Evolutionary conservation across 2,329 filamentous ascomycete species (phyloP), one percentile per base, ranked within the genome.

Genomic region (Diplodia mutila): DNA sequence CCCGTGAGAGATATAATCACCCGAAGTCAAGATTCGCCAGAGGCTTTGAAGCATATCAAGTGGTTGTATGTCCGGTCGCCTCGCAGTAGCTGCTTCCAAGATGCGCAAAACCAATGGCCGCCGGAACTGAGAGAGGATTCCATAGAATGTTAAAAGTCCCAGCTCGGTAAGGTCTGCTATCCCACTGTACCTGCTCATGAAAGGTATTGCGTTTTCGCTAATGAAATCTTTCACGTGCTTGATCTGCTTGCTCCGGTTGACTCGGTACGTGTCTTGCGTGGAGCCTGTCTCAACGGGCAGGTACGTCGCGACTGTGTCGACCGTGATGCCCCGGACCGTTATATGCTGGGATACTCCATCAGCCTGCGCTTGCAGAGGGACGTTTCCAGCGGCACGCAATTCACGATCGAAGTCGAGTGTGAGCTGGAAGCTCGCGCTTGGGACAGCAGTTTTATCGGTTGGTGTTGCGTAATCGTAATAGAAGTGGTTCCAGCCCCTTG

Each of bases 191-290:
- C 4, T 4, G 4, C 18, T 16, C 14, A 18, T n/a, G 16, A 2
- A 1, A 16, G 1, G 5, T 4, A 1, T n/a, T 16, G 4, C 14
- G 5, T 18, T 7, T 1, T 18, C 2, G 4, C 14, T 7, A 1
- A 42, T 12, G 37, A 6, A 7, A 2, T 6, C 14, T n/a, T 14
- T 42, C 37, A 42, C 16, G 12, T 18, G 4, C 6, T 1, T 42
- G 37, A 18, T 42, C 37, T 8, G 2, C 29, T 32, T 8, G 6
- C 8, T 32, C 29, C 37, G 5, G 14, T 18, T 4, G 12, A 7
- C 14, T 18, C 16, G 4, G 37, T 7, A 14, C 37, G 3, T 12
- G 2, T 4, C 2, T 18, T n/a, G 37, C 2, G 4, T 18, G 12
- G 18, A 6, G 5, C 1, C 16, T 42, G 37, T n/a, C 18, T n/a